Percentiles rank a stretch among this genome's conserved stretches.
phyloP scores from a whole-genome alignment of 2,329 filamentous ascomycete species.

The Pseudocercospora musae region DNA sequence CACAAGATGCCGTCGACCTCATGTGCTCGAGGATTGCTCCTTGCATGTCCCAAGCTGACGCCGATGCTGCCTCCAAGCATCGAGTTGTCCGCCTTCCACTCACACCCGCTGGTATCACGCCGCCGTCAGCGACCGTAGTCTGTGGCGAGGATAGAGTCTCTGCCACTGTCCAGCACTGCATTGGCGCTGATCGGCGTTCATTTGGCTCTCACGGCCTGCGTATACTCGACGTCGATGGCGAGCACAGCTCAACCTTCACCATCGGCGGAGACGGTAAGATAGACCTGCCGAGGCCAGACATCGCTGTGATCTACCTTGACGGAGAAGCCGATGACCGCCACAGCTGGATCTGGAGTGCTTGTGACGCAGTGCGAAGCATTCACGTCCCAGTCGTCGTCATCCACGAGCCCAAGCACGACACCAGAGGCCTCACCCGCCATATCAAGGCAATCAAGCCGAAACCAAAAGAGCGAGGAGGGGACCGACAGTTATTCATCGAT shows the following conservation, averaged over 20 bases:
- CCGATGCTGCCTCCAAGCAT: not conserved
- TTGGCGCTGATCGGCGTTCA: slow-evolving; percentile 14
- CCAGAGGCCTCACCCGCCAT: not conserved
- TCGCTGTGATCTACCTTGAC: slow-evolving; percentile 16
- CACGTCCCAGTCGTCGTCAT: slow-evolving; percentile 12
- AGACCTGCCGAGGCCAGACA: slow-evolving; percentile 14
- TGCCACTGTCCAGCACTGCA: slow-evolving; percentile 24
- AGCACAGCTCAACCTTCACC: slow-evolving; percentile 17
- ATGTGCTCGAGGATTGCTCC: slow-evolving; percentile 18
- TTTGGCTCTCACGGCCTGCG: slow-evolving; percentile 10
- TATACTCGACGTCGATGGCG: slow-evolving; percentile 16
- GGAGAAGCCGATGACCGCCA: not conserved
- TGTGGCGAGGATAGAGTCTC: slow-evolving; percentile 14
- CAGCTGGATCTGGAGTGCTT: not conserved
- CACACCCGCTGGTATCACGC: slow-evolving; percentile 17
- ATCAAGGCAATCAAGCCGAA: not conserved
- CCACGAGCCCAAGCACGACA: not conserved
- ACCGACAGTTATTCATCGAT: not conserved
- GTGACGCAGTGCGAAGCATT: slow-evolving; percentile 10
- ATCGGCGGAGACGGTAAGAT: slow-evolving; percentile 18
- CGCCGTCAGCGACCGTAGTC: slow-evolving; percentile 16
- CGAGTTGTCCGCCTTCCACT: slow-evolving; percentile 19
- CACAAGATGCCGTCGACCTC: slow-evolving; percentile 24
- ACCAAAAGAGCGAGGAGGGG: not conserved
- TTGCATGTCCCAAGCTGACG: slow-evolving; percentile 4